These are phyloP conservation scores for Tephrocybe sp. DNA, from an alignment of 768 basidiomycete genomes.

Conservation along the genomic window DNA sequence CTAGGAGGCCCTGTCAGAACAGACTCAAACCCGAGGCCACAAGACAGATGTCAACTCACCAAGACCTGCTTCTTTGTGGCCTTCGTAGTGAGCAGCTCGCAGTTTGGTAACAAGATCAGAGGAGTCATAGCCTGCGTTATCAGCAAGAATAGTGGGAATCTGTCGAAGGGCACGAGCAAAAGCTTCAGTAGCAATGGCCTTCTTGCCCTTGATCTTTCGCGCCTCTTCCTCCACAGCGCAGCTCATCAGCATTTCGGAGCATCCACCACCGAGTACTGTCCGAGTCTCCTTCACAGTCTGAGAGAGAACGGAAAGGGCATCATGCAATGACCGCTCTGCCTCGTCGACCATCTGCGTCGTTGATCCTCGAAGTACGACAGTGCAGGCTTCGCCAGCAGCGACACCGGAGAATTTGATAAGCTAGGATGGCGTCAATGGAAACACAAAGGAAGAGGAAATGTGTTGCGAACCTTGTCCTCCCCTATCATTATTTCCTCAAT, in stretches of 20 bases:
- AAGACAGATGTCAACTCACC: slow-evolving; percentile 43
- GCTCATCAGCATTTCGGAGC: slow-evolving; percentile 98
- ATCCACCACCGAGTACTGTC: slow-evolving; percentile 92
- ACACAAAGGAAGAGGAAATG: not conserved
- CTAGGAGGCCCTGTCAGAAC: slow-evolving; percentile 33
- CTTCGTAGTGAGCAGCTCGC: slow-evolving; percentile 92
- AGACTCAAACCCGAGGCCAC: not conserved
- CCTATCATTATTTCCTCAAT: slow-evolving; percentile 99
- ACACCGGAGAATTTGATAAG: slow-evolving; percentile 99
- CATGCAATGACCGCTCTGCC: slow-evolving; percentile 95
- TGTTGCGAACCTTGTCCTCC: slow-evolving; percentile 82
- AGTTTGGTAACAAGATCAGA: slow-evolving; percentile 88
- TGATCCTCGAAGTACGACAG: slow-evolving; percentile 94
- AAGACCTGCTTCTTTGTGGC: slow-evolving; percentile 80
- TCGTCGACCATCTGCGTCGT: slow-evolving; percentile 99
- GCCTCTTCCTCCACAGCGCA: slow-evolving; percentile 90
- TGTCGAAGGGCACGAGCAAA: slow-evolving; percentile 87
- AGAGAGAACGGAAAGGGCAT: slow-evolving; percentile 94
- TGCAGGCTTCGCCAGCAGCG: slow-evolving; percentile 96
- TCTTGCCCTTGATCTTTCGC: slow-evolving; percentile 85
- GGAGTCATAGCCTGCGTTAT: slow-evolving; percentile 98
- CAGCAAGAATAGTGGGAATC: slow-evolving; percentile 95
- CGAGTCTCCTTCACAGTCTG: slow-evolving; percentile 98
- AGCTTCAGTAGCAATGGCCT: slow-evolving; percentile 91
- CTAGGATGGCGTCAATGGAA: slow-evolving; percentile 35